Conservation (phyloP, 352 stramenopile species). For the Phytophthora sp. region DNA sequence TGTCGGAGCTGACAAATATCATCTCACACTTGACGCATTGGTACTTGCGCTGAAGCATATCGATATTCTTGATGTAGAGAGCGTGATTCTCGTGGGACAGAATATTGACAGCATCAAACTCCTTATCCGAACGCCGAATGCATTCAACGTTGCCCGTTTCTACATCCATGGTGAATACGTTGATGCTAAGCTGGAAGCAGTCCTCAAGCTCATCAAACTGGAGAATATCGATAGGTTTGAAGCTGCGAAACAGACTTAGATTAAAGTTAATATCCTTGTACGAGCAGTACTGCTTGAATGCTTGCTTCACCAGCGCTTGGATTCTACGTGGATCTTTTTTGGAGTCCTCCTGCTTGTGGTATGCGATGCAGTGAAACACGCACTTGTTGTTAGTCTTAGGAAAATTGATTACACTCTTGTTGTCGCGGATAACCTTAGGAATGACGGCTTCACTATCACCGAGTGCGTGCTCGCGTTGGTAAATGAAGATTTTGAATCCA, state of each 20-base stretch:
- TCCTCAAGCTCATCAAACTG: slow-evolving; percentile 12
- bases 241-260: neutral
- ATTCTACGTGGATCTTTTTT: slow-evolving; percentile 18
- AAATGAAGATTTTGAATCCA: slow-evolving; percentile 26
- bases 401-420: no score
- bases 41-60: neutral
- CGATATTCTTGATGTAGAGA: slow-evolving; percentile 1
- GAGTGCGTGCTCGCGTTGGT: slow-evolving; percentile 23
- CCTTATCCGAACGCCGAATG: neutral
- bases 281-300: slow-evolving; percentile 10
- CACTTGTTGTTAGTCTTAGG: no score
- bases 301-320: slow-evolving; percentile 9
- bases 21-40: neutral
- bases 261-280: slow-evolving; percentile 10
- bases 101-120: neutral
- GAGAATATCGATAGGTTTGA: slow-evolving; percentile 16
- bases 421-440: no score
- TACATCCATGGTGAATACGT: slow-evolving; percentile 8
- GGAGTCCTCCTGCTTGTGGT: neutral
- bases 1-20: neutral
- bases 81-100: no score
- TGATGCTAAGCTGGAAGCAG: slow-evolving; percentile 16
- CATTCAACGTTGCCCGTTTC: slow-evolving; percentile 1
- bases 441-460: slow-evolving; percentile 25
- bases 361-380: slow-evolving; percentile 17